Evolutionary conservation across 2,329 filamentous ascomycete genomes (phyloP).

Genomic region (Pleoardoris graminearum): DNA sequence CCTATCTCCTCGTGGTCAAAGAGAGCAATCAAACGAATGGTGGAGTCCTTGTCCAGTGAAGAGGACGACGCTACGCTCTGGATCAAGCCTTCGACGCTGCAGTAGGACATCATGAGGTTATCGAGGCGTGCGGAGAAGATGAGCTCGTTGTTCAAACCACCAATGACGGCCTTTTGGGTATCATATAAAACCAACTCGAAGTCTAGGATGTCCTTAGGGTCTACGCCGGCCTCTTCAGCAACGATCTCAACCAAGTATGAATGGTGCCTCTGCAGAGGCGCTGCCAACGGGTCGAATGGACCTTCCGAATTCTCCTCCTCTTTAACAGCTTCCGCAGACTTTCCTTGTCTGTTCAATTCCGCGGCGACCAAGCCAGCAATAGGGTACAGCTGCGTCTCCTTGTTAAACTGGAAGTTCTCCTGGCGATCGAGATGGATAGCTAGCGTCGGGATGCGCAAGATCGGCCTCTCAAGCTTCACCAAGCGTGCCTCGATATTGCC

Average conservation of each 20-base stretch:
- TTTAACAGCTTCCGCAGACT: constrained; percentile 54
- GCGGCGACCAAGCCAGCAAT: constrained; percentile 86
- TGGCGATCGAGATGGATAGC: constrained; percentile 92
- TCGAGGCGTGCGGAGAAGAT: constrained; percentile 95
- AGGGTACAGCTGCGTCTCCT: constrained; percentile 93
- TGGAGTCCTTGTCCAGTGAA: constrained; percentile 73
- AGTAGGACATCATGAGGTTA: constrained; percentile 96
- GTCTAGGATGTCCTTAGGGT: constrained; percentile 75
- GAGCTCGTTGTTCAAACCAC: constrained; percentile 89
- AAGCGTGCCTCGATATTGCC: constrained; percentile 80
- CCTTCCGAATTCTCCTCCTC: constrained; percentile 47
- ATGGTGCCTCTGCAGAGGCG: constrained; percentile 82
- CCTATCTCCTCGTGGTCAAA: constrained; percentile 99
- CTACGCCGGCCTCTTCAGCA: constrained; percentile 74
- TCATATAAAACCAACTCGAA: constrained; percentile 98
- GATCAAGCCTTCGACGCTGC: constrained; percentile 82
- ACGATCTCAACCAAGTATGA: constrained; percentile 84
- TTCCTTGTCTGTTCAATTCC: constrained; percentile 78
- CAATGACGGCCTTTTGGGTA: constrained; percentile 86
- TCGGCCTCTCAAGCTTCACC: constrained; percentile 86
- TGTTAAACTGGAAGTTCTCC: constrained; percentile 89
- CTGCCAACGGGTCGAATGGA: constrained; percentile 73
- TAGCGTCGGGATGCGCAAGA: constrained; percentile 88
- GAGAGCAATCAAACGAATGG: constrained; percentile 87
- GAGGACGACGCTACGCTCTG: constrained; percentile 68